phyloP scores from a whole-genome alignment of 176 grass and related monocot genomes.

The Ampelocalamus luodianensis region DNA sequence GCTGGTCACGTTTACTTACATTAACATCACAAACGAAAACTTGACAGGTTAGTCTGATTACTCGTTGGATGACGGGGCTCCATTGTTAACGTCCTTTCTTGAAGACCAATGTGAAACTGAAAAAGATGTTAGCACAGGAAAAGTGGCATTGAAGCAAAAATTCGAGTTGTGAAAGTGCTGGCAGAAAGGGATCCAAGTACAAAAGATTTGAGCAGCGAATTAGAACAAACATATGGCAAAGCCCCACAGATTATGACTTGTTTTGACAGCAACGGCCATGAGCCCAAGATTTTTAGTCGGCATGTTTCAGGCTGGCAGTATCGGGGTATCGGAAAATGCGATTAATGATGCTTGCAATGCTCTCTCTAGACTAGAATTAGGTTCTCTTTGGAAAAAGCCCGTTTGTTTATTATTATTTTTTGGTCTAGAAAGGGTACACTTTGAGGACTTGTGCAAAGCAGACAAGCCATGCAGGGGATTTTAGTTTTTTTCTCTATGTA shows the following conservation, averaged over 20 bases:
- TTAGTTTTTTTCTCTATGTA: background rate
- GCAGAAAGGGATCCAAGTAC: constrained; percentile 41
- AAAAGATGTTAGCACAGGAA: constrained; percentile 12
- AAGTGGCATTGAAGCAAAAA: constrained; percentile 35
- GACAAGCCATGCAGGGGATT: background rate
- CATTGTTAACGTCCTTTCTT: constrained; percentile 29
- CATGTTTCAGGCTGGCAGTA: constrained; percentile 48
- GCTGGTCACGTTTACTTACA: background rate
- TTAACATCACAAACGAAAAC: constrained; percentile 4
- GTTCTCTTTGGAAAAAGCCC: constrained; percentile 2
- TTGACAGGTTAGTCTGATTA: constrained; percentile 4
- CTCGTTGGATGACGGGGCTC: constrained; percentile 22
- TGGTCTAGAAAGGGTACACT: background rate
- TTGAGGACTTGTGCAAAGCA: background rate
- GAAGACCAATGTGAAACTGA: constrained; percentile 27
- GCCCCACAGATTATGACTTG: constrained; percentile 44
- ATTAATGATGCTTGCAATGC: background rate
- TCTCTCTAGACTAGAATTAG: constrained; percentile 15
- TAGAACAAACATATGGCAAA: constrained; percentile 1
- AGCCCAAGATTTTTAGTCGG: constrained; percentile 20
- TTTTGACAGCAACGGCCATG: constrained; percentile 38
- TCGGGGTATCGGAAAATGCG: background rate
- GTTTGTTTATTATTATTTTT: background rate
- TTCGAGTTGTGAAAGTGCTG: constrained; percentile 32
- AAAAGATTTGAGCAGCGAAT: constrained; percentile 31